A percentile compares a stretch with the other conserved stretches of the same genome.
These are phyloP conservation scores for Eucalyptus pauciflora DNA, from an alignment of 345 rosid genomes.

Conservation along the genomic window DNA sequence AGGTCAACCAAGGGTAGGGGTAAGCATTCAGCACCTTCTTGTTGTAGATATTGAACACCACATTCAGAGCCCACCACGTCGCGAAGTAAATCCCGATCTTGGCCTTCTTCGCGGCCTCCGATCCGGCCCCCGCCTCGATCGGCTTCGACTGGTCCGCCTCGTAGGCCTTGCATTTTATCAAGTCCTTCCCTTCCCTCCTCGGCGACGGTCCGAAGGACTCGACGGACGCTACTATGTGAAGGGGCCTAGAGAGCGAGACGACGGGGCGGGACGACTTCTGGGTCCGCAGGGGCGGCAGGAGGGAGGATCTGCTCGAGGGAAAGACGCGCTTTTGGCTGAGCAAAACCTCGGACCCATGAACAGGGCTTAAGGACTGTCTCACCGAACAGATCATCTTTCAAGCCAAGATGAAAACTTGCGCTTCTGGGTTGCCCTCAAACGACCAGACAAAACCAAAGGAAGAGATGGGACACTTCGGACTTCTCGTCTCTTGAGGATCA, in stretches of 20 bases:
- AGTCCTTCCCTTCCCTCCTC: slow-evolving; percentile 1
- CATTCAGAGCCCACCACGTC: slow-evolving; percentile 97
- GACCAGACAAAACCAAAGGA: background rate
- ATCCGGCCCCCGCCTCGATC: slow-evolving; percentile 23
- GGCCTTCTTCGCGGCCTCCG: slow-evolving; percentile 42
- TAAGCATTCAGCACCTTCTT: slow-evolving; percentile 96
- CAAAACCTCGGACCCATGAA: slow-evolving; percentile 27
- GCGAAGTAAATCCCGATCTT: slow-evolving; percentile 93
- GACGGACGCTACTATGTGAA: slow-evolving; percentile 47
- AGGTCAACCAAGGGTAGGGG: slow-evolving; percentile 97
- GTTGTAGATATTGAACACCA: slow-evolving; percentile 91
- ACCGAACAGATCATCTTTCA: slow-evolving; percentile 22
- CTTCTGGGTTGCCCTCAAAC: background rate
- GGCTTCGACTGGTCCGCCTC: slow-evolving; percentile 75
- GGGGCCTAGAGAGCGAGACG: slow-evolving; percentile 45
- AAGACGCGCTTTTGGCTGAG: slow-evolving; percentile 12
- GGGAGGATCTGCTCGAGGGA: slow-evolving; percentile 14
- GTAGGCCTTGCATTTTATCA: slow-evolving; percentile 60
- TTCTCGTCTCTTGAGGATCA: background rate
- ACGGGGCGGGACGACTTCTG: background rate
- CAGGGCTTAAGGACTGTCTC: slow-evolving; percentile 18
- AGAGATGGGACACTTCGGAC: background rate
- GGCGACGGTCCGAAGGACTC: slow-evolving; percentile 9
- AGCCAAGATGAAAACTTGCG: background rate
- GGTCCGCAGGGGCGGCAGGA: slow-evolving; percentile 18